phyloP scores from a whole-genome alignment of 257 asterid genomes.

The Fraxinus quadrangulata region DNA sequence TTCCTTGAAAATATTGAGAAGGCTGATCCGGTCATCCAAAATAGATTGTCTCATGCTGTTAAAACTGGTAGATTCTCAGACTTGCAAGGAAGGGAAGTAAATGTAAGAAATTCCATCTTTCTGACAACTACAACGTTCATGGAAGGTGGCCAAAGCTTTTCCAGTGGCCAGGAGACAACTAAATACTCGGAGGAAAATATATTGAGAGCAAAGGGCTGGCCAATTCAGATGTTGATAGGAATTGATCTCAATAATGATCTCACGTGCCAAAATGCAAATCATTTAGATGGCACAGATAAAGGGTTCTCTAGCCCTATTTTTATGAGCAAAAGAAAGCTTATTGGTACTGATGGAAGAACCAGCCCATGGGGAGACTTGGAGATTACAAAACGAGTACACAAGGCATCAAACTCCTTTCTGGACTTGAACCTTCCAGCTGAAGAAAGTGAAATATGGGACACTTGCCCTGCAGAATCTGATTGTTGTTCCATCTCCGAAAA shows the following conservation, averaged over 20 bases:
- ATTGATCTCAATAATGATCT: slow-evolving; percentile 64
- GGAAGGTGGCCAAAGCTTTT: slow-evolving; percentile 19
- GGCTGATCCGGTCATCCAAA: slow-evolving; percentile 74
- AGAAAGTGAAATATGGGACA: slow-evolving; percentile 43
- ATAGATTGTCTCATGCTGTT: slow-evolving; percentile 57
- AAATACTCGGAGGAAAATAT: slow-evolving; percentile 56
- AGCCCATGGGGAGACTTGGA: slow-evolving; percentile 34
- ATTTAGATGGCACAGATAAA: slow-evolving; percentile 5
- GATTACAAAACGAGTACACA: slow-evolving; percentile 48
- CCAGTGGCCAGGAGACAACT: slow-evolving; percentile 5
- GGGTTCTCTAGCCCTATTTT: slow-evolving; percentile 20
- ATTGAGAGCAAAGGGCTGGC: slow-evolving; percentile 34
- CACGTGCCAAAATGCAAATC: slow-evolving; percentile 1
- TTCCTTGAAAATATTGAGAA: slow-evolving; percentile 71
- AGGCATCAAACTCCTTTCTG: slow-evolving; percentile 38
- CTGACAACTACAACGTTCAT: slow-evolving; percentile 44
- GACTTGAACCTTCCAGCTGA: slow-evolving; percentile 74
- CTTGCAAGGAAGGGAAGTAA: slow-evolving; percentile 65
- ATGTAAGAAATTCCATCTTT: slow-evolving; percentile 55
- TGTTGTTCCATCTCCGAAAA: slow-evolving; percentile 41
- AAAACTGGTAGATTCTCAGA: slow-evolving; percentile 62
- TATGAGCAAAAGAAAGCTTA: slow-evolving; percentile 64
- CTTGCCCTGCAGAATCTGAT: slow-evolving; percentile 34
- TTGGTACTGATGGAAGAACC: slow-evolving; percentile 21
- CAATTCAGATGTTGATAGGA: slow-evolving; percentile 58